These are phyloP conservation scores for Kregervanrija pseudodelftensis DNA, from an alignment of 805 yeast genomes.

Conservation along the genomic window DNA sequence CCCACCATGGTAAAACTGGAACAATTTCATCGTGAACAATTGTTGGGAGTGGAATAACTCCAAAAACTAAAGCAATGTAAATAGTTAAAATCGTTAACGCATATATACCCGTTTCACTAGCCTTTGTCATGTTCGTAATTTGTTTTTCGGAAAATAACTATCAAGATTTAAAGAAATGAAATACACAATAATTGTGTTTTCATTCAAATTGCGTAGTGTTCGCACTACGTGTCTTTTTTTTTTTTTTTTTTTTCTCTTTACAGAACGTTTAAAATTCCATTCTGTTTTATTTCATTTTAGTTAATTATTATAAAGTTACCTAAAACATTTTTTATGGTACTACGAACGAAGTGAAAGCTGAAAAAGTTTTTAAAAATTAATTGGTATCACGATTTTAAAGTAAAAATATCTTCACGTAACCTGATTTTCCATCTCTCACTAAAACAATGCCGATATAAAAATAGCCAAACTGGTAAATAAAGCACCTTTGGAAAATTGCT, in stretches of 20 bases:
- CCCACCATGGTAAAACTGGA: slow-evolving; percentile 69
- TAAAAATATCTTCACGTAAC: slow-evolving; percentile 18
- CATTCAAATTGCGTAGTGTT: too few relatives aligned
- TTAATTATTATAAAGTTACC: too few relatives aligned
- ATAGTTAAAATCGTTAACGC: slow-evolving; percentile 40
- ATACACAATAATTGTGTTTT: neutral
- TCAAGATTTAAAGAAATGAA: neutral
- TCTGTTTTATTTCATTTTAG: too few relatives aligned
- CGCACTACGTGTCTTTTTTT: too few relatives aligned
- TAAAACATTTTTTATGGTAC: too few relatives aligned
- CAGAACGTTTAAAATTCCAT: too few relatives aligned
- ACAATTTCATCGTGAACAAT: slow-evolving; percentile 44
- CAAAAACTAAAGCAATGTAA: slow-evolving; percentile 44
- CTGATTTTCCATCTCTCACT: slow-evolving; percentile 2
- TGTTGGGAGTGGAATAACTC: slow-evolving; percentile 48
- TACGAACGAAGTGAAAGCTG: neutral
- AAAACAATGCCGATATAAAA: slow-evolving; percentile 35
- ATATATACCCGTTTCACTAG: slow-evolving; percentile 49
- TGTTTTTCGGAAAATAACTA: neutral
- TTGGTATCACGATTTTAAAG: neutral
- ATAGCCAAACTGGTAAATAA: slow-evolving; percentile 27
- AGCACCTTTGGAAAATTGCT: neutral
- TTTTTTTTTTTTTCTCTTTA: too few relatives aligned
- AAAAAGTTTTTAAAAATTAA: neutral
- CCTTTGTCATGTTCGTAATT: slow-evolving; percentile 48